Evolutionary conservation across 345 rosid genomes (phyloP).

Genomic region (Eutrema heterophyllum): DNA sequence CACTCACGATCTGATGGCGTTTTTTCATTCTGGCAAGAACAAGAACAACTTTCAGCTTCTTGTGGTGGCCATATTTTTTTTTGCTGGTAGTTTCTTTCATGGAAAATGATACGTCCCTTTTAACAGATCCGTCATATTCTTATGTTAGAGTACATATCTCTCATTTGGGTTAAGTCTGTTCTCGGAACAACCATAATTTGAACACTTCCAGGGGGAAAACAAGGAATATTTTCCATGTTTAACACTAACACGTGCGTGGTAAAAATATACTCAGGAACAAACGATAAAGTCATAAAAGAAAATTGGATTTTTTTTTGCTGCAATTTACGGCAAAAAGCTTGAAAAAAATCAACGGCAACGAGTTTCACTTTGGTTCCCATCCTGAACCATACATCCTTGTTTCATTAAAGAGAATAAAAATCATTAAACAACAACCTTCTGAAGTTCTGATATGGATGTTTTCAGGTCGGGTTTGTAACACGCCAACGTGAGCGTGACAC

Average conservation of each 20-base stretch:
- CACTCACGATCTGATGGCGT: conserved; percentile 55
- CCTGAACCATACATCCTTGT: no score
- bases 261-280: no score
- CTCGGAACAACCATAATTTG: background rate
- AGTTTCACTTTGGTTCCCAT: no score
- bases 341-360: no score
- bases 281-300: no score
- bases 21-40: background rate
- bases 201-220: background rate
- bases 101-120: background rate
- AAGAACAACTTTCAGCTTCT: background rate
- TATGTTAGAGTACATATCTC: background rate
- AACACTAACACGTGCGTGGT: background rate
- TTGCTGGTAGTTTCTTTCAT: background rate
- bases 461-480: no score
- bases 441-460: no score
- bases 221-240: background rate
- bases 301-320: no score
- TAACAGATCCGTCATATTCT: background rate
- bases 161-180: background rate
- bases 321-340: no score
- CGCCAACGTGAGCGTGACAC: no score
- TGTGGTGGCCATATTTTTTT: background rate
- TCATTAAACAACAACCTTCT: no score
- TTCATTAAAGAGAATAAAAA: no score